Conservation (phyloP, 1,139 yeast species). For the Meyerozyma smithsonii region DNA sequence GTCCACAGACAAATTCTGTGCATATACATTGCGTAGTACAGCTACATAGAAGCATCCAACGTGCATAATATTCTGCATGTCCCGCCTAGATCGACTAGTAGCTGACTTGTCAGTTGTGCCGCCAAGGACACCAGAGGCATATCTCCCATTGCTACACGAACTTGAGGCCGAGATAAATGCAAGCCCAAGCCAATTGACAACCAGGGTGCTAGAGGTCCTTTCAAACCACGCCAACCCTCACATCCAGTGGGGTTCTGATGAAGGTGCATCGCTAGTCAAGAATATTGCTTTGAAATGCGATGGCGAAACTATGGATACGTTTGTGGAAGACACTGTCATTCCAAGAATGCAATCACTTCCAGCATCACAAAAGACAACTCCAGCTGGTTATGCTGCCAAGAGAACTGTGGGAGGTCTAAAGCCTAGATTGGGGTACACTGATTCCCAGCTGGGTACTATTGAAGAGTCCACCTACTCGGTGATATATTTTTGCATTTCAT, state of each 20-base stretch:
- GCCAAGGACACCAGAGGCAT: too few relatives aligned
- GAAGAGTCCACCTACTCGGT: conserved; percentile 16
- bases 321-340: conserved; percentile 4
- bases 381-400: conserved; percentile 4
- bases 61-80: too few relatives aligned
- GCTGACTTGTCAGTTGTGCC: too few relatives aligned
- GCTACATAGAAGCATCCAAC: too few relatives aligned
- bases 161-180: background rate
- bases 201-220: background rate
- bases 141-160: background rate
- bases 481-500: conserved; percentile 25
- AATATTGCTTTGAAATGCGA: conserved; percentile 3
- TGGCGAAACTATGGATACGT: conserved; percentile 6
- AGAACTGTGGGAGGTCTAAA: conserved; percentile 16
- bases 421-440: conserved; percentile 25
- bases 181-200: background rate
- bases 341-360: conserved; percentile 8
- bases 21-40: too few relatives aligned
- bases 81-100: too few relatives aligned
- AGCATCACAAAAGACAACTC: background rate
- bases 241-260: conserved; percentile 23
- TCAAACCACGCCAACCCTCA: conserved; percentile 25
- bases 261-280: background rate
- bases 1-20: too few relatives aligned
- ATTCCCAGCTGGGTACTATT: conserved; percentile 18